Base-by-base conservation (phyloP, 108 stramenopile genomes). In the Conticribra weissflogii region DNA sequence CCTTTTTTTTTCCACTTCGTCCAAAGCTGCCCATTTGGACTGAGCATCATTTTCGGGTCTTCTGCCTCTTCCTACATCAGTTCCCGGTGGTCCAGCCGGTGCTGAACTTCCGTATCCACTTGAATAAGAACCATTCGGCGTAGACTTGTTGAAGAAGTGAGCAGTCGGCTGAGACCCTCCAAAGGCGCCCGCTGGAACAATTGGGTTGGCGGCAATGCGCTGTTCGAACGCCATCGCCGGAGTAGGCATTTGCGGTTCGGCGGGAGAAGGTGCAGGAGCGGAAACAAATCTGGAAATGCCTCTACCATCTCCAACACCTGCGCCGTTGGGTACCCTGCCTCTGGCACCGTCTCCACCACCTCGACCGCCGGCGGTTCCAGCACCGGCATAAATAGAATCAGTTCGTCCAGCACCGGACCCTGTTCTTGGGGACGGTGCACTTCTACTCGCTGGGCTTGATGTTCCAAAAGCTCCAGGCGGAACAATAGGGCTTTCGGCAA, bases 1-100 rank as follows among this genome's bases (percentile, higher is more conserved):
- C 14, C 77, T 63, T 58, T 78, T 78, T 63, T 78, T 78, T 63
- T 78, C 77, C 3, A 52, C 32, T 9, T 78, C 77, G 47, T 78
- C 77, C 32, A 78, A 44, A 52, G 55, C 69, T 47, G 45, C 62
- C 77, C 77, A 78, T 55, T 78, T 78, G 27, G 77, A 51, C 56
- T 78, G 77, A 19, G 68, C 17, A 51, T 78, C 77, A 12, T 71
- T 58, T n/a, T 78, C 62, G 28, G 44, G 9, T 9, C 36, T 41
- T 41, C 36, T 41, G 3, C 41, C 23, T 3, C 56, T 32, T 33
- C 5, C 30, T 18, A 3, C 14, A 27, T 54, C 32, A 16, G n/a
- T 22, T 3, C 44, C 27, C 9, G 31, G 25, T 28, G 54, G 41
- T 31, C 23, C 16, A 21, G 74, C 34, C 30, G 74, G 27, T 29